Conservation (phyloP, 78 protist genomes). For the Goniomonas avonlea region DNA sequence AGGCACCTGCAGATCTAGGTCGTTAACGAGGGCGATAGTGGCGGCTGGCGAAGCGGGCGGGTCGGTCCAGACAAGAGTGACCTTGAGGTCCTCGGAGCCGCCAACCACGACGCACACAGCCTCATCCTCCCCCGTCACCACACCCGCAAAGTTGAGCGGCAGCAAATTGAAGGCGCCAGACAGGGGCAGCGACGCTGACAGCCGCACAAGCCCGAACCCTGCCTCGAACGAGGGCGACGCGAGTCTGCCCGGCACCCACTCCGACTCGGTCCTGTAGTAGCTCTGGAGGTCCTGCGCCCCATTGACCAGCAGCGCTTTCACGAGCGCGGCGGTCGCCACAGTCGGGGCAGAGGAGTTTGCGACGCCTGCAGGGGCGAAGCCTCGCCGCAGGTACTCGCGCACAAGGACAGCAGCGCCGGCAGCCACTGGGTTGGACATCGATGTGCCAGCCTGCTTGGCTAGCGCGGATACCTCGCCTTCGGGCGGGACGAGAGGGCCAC, state of each 20-base stretch:
- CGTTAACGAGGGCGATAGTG: slow-evolving; percentile 52
- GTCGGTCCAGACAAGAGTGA: slow-evolving; percentile 74
- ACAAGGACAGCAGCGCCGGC: slow-evolving; percentile 55
- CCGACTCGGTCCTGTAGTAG: too few relatives aligned
- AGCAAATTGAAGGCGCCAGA: too few relatives aligned
- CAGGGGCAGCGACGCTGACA: too few relatives aligned
- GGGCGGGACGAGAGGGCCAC: slow-evolving; percentile 17
- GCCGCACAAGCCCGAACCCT: too few relatives aligned
- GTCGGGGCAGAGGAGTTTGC: too few relatives aligned
- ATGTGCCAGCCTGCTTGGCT: slow-evolving; percentile 46
- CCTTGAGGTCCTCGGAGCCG: too few relatives aligned
- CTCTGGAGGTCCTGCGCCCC: too few relatives aligned
- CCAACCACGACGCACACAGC: too few relatives aligned
- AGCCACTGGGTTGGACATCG: slow-evolving; percentile 66
- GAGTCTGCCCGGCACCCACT: too few relatives aligned
- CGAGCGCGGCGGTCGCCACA: slow-evolving; percentile 34
- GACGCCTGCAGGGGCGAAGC: slow-evolving; percentile 39
- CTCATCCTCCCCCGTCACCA: too few relatives aligned
- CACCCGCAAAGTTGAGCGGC: too few relatives aligned
- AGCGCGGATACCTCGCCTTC: background rate
- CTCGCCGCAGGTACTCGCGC: slow-evolving; percentile 45
- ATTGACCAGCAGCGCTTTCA: slow-evolving; percentile 55
- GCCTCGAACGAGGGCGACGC: too few relatives aligned
- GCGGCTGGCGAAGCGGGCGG: slow-evolving; percentile 43
- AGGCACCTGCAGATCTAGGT: slow-evolving; percentile 57